Evolutionary conservation across 2,329 filamentous ascomycete genomes (phyloP).

Genomic region (Karstenula rhodostoma): DNA sequence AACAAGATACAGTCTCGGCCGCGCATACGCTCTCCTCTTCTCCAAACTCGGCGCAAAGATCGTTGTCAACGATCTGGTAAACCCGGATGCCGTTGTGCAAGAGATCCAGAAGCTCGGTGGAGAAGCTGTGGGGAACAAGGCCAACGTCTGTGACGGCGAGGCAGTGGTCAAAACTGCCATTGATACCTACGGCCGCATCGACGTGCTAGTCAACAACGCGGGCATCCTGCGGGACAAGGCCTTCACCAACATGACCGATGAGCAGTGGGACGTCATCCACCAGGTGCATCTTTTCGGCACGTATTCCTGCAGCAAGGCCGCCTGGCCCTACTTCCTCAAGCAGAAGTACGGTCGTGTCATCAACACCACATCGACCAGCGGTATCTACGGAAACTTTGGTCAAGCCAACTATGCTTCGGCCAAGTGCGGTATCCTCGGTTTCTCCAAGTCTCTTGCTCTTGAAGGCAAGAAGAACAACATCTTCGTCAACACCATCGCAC

Average conservation of each 20-base stretch:
- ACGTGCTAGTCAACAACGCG: conserved; percentile 97
- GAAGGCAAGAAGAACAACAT: conserved; percentile 99
- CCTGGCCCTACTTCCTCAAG: conserved; percentile 97
- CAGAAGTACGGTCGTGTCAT: conserved; percentile 98
- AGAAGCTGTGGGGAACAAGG: conserved; percentile 91
- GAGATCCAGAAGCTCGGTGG: conserved; percentile 92
- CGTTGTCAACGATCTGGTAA: conserved; percentile 94
- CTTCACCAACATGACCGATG: conserved; percentile 96
- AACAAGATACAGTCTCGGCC: conserved; percentile 73
- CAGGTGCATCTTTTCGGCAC: conserved; percentile 93
- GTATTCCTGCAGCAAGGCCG: conserved; percentile 96
- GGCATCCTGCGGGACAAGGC: conserved; percentile 98
- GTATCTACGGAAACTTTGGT: conserved; percentile 99
- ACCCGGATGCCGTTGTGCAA: conserved; percentile 88
- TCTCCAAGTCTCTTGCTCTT: conserved; percentile 89
- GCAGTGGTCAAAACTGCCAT: conserved; percentile 91
- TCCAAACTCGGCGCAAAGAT: conserved; percentile 83
- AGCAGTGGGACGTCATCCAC: conserved; percentile 89
- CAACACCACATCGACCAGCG: conserved; percentile 96
- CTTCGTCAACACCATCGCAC: conserved; percentile 96
- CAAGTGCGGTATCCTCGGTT: conserved; percentile 81
- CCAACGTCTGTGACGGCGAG: conserved; percentile 91
- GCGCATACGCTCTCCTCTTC: conserved; percentile 87
- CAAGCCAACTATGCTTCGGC: conserved; percentile 94
- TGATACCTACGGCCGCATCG: conserved; percentile 90